Base-by-base conservation (phyloP, 306 rosid species). In the Gynostemma pentaphyllum region DNA sequence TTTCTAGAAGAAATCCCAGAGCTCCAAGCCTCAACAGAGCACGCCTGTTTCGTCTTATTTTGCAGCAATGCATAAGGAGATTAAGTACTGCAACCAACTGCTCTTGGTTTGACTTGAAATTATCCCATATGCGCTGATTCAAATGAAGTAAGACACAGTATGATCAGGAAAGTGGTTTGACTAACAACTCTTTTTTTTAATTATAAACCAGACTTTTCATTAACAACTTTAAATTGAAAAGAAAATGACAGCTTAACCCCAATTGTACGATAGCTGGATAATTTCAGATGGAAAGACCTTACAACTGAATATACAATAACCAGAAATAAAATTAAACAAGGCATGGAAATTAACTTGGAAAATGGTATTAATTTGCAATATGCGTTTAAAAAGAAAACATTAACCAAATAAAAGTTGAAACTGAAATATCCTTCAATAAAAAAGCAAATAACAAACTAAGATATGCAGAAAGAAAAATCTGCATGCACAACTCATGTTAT, bases 11-110 rank as follows among this genome's bases (percentile, higher is more conserved):
- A 69, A 94, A 71, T 70, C 94, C 85, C 67, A 94, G 78, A 70
- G 90, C 95, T 71, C 97, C 97, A 45, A 82, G 75, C 76, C 85
- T 88, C 83, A 88, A 76, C 70, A 89, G 79, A 42, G 95, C 99
- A 50, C 79, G 84, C 36, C 99, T 84, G 70, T 94, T 94, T 74
- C 86, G 97, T 82, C 95, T 86, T 72, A 94, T 88, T 80, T 94
- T 94, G 83, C 99, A 94, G 73, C 99, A 94, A 73, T 84, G 82
- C 99, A 94, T 84, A 41, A 94, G 85, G 42, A 94, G 99, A 78
- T 94, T 88, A 44, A 94, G 97, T 63, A 94, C 99, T 49, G 95
- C 97, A 56, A 78, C 87, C 80, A 88, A 69, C 69, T 82, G 97
- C 83, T 88, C 99, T 70, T 88, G 96, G 75, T 86, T 94, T 81